Evolutionary conservation across 306 rosid species (phyloP), one percentile per base, ranked within the genome.

Genomic region (Prunus mongolica): DNA sequence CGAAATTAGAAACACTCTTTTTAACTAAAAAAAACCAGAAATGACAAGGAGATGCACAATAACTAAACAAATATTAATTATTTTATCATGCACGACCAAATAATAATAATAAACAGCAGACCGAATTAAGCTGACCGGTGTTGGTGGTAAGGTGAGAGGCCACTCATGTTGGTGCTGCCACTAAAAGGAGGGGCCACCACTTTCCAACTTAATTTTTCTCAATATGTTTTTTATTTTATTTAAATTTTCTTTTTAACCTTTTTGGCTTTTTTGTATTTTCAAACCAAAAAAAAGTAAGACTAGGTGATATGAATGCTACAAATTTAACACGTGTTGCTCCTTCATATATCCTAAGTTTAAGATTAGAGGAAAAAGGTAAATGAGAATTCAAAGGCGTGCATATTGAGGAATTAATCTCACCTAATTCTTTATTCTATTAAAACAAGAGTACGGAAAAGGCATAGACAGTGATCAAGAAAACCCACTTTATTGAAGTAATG

Each of bases 111-210:
- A 19, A 55, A 32, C 12, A 5, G 15, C 34, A n/a, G 34, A 64
- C 27, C 44, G 8, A 30, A 70, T 2, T 71, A 22, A 75, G 87
- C 87, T 79, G 88, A 79, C 81, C 84, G 75, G 75, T 80, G 85
- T 69, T 84, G 85, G 89, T 88, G 92, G 84, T 84, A 76, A 69
- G 92, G 89, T 86, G 85, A 83, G 89, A 75, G 85, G 81, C 96
- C 98, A 93, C 97, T 89, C 80, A 71, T 14, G 76, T 74, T 74
- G 83, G 85, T 86, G 92, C 81, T 73, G 73, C 20, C 85, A 73
- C 82, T 76, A 83, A 74, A 47, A 76, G 58, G 69, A 47, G 72
- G 81, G 83, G 79, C 86, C 89, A 79, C 73, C 86, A 78, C 75
- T 65, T 68, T 81, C 76, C 13, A 71, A 69, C 58, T 83, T 68